Evolutionary conservation across 2,329 filamentous ascomycete species (phyloP).

Genomic region (Cladosporium sp.): DNA sequence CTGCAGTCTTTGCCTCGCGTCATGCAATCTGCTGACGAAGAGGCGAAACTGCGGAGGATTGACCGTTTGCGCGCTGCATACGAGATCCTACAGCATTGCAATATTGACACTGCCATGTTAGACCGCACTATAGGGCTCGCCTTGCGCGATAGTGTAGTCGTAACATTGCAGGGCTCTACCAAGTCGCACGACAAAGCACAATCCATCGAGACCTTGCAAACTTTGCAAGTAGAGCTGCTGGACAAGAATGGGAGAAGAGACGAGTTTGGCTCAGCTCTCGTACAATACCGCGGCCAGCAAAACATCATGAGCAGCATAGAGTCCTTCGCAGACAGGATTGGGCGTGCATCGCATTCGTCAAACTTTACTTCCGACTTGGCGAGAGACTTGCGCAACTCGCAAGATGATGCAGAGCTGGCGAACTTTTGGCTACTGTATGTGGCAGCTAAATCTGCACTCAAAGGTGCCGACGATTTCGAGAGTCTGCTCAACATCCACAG

Average conservation of each 20-base stretch:
- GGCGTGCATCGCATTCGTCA: constrained; percentile 18
- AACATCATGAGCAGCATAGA: constrained; percentile 27
- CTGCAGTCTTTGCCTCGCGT: constrained; percentile 74
- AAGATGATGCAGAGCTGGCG: constrained; percentile 62
- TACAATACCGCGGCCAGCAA: constrained; percentile 31
- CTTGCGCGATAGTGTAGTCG: constrained; percentile 71
- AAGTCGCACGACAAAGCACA: constrained; percentile 20
- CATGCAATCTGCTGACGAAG: constrained; percentile 82
- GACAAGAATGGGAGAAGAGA: constrained; percentile 6
- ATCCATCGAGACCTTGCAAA: constrained; percentile 24
- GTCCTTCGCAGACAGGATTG: constrained; percentile 39
- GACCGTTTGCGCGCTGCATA: constrained; percentile 75
- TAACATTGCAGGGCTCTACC: constrained; percentile 42
- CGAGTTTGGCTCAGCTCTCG: constrained; percentile 30
- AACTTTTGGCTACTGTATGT: constrained; percentile 80
- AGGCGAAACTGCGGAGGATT: constrained; percentile 70
- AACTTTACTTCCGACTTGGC: constrained; percentile 64
- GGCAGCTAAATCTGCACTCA: constrained; percentile 61
- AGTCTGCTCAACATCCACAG: constrained; percentile 62
- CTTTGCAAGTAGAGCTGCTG: constrained; percentile 23
- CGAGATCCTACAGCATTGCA: constrained; percentile 62
- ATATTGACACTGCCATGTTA: constrained; percentile 65
- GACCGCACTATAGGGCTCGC: constrained; percentile 67
- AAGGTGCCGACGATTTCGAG: constrained; percentile 58
- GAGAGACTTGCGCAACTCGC: constrained; percentile 59